Evolutionary conservation across 768 basidiomycete genomes (phyloP), one percentile per base, ranked within the genome.

Genomic region (Trametes elegans): DNA sequence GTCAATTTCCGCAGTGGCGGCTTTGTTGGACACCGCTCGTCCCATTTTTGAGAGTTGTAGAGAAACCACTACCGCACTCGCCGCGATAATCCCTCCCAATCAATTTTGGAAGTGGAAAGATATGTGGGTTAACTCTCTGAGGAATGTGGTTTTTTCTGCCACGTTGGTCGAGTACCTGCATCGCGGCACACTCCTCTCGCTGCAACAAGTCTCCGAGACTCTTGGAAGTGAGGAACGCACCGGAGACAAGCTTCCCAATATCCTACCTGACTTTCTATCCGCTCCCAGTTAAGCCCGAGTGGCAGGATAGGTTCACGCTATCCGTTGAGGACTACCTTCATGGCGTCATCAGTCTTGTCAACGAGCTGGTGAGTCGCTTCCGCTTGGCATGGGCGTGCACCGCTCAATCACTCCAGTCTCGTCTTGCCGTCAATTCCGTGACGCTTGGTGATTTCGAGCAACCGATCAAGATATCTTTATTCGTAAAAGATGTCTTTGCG

Each of bases 101-200:
- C 87, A 90, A 59, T 83, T 88, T 57, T 92, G 90, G 90, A 76
- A 82, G 52, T 92, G 87, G 87, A 90, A 87, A 66, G 88, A 90
- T 23, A 82, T 88, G 82, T 91, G 89, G 89, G 77, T 79, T 1
- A 82, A 81, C 63, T 84, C 87, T 3, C 67, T 91, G 32, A 77
- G 89, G 52, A 79, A 78, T 16, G 81, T 81, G 10, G 76, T 90
- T 0, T 92, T 87, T 62, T 77, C 80, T 35, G 82, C 82, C 0
- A 80, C 84, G 16, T 68, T 92, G 29, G 74, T 84, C 11, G 79
- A 86, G 64, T 93, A 85, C 63, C 74, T 93, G 7, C 73, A 77
- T 5, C 75, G 64, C 31, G 78, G 87, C 23, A 76, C 71, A 32
- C 77, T 93, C 24, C 73, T 88, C 35, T 77, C 87, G 2, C 64